Evolutionary conservation across 768 basidiomycete genomes (phyloP).

Genomic region (Piloderma croceum): DNA sequence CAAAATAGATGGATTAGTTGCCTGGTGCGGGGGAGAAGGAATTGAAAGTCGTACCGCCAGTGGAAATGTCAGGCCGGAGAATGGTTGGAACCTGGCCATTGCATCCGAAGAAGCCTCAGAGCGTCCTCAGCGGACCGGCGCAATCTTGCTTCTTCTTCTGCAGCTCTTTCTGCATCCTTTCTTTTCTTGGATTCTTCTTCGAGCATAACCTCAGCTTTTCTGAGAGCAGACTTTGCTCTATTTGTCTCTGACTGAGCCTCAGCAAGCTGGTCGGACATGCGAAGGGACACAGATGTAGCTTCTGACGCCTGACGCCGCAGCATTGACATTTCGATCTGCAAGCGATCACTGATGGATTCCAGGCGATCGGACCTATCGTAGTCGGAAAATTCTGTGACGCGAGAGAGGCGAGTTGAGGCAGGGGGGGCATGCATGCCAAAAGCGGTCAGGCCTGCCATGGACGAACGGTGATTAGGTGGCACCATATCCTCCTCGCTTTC

Average conservation of each 20-base stretch:
- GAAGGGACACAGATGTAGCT: slow-evolving; percentile 56
- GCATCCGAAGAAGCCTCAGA: slow-evolving; percentile 30
- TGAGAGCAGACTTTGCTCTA: slow-evolving; percentile 48
- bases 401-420: slow-evolving; percentile 10
- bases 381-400: slow-evolving; percentile 22
- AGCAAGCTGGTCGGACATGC: slow-evolving; percentile 65
- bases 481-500: slow-evolving; percentile 67
- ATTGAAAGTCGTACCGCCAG: background rate
- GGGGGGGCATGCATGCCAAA: background rate
- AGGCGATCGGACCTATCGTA: slow-evolving; percentile 14
- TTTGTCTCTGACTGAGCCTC: slow-evolving; percentile 59
- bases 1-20: too few species aligned
- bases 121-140: slow-evolving; percentile 49
- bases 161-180: slow-evolving; percentile 50
- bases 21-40: background rate
- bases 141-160: slow-evolving; percentile 43
- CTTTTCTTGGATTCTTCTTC: slow-evolving; percentile 57
- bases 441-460: slow-evolving; percentile 33
- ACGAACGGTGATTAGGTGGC: slow-evolving; percentile 39
- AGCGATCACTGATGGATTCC: slow-evolving; percentile 50
- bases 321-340: slow-evolving; percentile 59
- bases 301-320: slow-evolving; percentile 65
- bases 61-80: background rate
- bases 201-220: slow-evolving; percentile 49
- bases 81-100: too few species aligned